A percentile compares a stretch with the other conserved stretches of the same genome.
Evolutionary conservation across 2,329 filamentous ascomycete genomes (phyloP).

Genomic region (Cordyceps militaris): DNA sequence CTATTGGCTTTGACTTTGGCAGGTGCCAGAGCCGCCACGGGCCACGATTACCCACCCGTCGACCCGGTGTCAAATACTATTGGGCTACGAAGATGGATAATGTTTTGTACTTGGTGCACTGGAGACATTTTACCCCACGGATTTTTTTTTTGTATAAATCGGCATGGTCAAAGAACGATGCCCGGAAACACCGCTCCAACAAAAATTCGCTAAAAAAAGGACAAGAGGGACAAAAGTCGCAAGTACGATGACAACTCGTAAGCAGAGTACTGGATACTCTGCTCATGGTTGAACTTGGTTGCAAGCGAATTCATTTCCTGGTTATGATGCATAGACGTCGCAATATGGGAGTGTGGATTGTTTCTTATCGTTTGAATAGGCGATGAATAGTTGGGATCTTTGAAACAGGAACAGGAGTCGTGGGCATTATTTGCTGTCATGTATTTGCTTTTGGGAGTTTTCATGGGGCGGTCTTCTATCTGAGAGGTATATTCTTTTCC

Average conservation of each 20-base stretch:
- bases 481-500: background rate
- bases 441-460: background rate
- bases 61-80: background rate
- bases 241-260: background rate
- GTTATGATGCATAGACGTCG: conserved; percentile 1
- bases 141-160: background rate
- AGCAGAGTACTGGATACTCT: background rate
- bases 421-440: background rate
- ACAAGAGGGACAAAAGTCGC: background rate
- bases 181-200: background rate
- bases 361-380: background rate
- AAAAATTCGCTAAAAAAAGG: background rate
- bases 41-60: background rate
- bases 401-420: background rate
- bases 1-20: background rate
- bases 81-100: background rate
- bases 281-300: background rate
- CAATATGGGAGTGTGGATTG: background rate
- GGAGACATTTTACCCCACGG: background rate
- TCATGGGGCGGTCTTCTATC: background rate
- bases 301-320: background rate
- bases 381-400: background rate
- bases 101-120: conserved; percentile 1
- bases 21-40: background rate
- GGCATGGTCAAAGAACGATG: background rate